phyloP scores from a whole-genome alignment of 2,329 filamentous ascomycete species.

The Neodidymelliopsis sp. region DNA sequence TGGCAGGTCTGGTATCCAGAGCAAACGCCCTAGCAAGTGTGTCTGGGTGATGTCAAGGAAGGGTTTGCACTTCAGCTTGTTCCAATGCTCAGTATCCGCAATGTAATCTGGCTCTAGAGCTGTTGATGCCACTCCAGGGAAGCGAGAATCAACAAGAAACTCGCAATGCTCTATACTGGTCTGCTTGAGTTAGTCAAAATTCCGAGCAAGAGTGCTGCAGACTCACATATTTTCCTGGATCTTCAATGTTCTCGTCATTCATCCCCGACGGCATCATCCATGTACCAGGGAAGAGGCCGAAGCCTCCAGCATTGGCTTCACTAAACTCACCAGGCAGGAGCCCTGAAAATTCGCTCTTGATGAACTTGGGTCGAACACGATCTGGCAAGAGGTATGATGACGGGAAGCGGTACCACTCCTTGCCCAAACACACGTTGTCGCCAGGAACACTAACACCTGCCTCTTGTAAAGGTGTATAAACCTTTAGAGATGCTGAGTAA shows the following conservation, averaged over 20 bases:
- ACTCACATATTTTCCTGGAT: conserved; percentile 82
- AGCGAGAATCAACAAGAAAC: conserved; percentile 88
- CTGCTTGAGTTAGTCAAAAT: conserved; percentile 47
- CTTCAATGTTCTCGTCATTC: conserved; percentile 91
- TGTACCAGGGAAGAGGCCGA: conserved; percentile 81
- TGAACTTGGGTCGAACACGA: conserved; percentile 84
- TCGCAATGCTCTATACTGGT: conserved; percentile 75
- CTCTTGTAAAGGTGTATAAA: conserved; percentile 72
- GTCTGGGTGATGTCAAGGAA: conserved; percentile 86
- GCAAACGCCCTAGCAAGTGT: conserved; percentile 72
- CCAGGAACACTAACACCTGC: conserved; percentile 64
- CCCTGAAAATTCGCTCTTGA: conserved; percentile 88
- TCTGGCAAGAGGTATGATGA: conserved; percentile 89
- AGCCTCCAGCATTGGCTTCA: conserved; percentile 69
- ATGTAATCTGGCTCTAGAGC: conserved; percentile 82
- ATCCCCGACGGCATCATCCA: conserved; percentile 83
- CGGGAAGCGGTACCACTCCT: conserved; percentile 98
- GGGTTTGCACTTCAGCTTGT: conserved; percentile 73
- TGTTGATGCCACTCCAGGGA: conserved; percentile 67
- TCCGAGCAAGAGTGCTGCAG: not conserved
- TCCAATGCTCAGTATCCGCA: conserved; percentile 77
- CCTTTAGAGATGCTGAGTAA: conserved; percentile 79
- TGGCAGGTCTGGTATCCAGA: conserved; percentile 80
- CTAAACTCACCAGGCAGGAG: conserved; percentile 90
- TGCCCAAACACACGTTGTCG: conserved; percentile 84